A percentile compares a stretch with the other conserved stretches of the same genome.
These are phyloP conservation scores for Bidens hawaiensis DNA, from an alignment of 140 eudicot species.

Conservation along the genomic window DNA sequence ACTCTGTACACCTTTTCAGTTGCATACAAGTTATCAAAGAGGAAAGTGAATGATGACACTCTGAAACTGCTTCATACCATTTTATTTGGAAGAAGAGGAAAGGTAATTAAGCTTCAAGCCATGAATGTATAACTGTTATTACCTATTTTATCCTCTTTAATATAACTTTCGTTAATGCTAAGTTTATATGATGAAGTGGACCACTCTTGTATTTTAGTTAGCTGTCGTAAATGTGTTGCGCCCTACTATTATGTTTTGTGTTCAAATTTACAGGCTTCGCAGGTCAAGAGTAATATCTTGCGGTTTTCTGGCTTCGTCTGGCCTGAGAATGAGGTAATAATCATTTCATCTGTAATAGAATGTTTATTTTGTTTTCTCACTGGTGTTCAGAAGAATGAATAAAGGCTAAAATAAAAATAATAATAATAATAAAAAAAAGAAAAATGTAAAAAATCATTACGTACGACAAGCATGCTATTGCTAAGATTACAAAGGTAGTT, in stretches of 20 bases:
- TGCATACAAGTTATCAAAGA: conserved; percentile 76
- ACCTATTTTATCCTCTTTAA: neutral
- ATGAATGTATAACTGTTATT: conserved; percentile 4
- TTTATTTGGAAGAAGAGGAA: conserved; percentile 89
- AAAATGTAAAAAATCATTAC: too few relatives aligned
- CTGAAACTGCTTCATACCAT: conserved; percentile 69
- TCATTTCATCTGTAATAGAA: neutral
- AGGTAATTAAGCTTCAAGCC: conserved; percentile 49
- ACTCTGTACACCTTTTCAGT: conserved; percentile 42
- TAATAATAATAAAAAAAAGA: too few relatives aligned
- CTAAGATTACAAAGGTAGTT: too few relatives aligned
- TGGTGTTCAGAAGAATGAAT: neutral
- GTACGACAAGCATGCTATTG: too few relatives aligned
- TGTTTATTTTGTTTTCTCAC: neutral
- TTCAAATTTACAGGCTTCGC: conserved; percentile 63
- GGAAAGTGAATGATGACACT: conserved; percentile 63
- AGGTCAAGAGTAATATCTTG: conserved; percentile 67
- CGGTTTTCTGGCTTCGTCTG: conserved; percentile 93
- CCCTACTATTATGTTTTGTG: neutral
- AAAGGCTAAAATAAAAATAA: neutral
- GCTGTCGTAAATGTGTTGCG: too few relatives aligned
- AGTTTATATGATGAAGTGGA: conserved; percentile 8
- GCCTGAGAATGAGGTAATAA: conserved; percentile 78
- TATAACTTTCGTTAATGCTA: neutral
- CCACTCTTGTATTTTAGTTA: too few relatives aligned